phyloP scores from a whole-genome alignment of 495 filamentous ascomycete species.

The Amphirosellinia nigrospora region DNA sequence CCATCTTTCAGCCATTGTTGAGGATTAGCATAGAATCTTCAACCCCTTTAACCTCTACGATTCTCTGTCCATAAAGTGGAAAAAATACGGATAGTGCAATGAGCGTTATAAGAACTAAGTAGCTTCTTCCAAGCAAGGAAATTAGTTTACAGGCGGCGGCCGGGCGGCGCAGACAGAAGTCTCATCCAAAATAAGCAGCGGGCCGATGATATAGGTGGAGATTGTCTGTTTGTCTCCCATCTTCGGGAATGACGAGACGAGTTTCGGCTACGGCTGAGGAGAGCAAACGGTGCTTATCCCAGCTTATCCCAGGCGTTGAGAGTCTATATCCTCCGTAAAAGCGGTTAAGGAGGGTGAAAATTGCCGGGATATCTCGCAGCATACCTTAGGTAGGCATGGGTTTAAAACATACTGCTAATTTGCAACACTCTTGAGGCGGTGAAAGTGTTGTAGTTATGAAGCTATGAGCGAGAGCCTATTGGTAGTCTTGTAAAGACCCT shows the following conservation, averaged over 20 bases:
- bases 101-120: not conserved
- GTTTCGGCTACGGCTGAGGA: not conserved
- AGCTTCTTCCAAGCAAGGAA: not conserved
- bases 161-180: not conserved
- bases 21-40: not conserved
- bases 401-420: not conserved
- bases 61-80: not conserved
- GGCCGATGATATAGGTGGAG: not conserved
- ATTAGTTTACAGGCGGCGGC: not conserved
- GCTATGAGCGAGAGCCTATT: not conserved
- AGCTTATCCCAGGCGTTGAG: too few relatives aligned
- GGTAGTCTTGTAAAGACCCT: not conserved
- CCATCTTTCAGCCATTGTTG: not conserved
- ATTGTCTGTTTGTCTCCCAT: not conserved
- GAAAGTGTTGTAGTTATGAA: not conserved
- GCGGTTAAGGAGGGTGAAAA: not conserved
- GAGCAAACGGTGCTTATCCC: conserved; percentile 5
- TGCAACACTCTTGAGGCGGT: not conserved
- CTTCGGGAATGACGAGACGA: not conserved
- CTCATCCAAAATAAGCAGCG: not conserved
- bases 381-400: not conserved
- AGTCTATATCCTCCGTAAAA: not conserved
- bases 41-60: not conserved
- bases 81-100: not conserved
- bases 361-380: not conserved